Base-by-base conservation (phyloP, 495 filamentous ascomycete species). In the Aspergillus indologenus region DNA sequence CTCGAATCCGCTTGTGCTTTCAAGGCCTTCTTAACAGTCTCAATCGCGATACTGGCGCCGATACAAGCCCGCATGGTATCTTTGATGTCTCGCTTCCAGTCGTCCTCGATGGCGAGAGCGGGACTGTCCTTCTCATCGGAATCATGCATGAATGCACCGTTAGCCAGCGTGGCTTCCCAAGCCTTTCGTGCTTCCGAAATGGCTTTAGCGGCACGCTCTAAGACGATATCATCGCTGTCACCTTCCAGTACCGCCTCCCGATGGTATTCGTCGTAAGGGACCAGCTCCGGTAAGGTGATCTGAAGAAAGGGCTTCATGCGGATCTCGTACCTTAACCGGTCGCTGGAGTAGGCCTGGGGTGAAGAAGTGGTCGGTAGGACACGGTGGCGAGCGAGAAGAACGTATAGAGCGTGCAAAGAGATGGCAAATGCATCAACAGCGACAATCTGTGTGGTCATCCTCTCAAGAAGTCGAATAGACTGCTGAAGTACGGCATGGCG, bases 241-340 rank as follows among this genome's bases (percentile, higher is more conserved):
- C 71, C 76, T 47, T 76, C 71, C 4, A 80, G 68, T 1, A 73
- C 68, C 17, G 74, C 68, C 26, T 76, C 73, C 1, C 65, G 67
- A 17, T 65, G 60, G 63, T 89, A 90, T 21, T 85, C 81, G 5
- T 85, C 81, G 56, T 80, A 91, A 0, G 85, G 75, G 0, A 88
- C 83, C n/a, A 92, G 73, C 59, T 87, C 83, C 0, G 91, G 90
- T 9, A 91, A 71, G 20, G 80, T 78, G 44, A 97, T 83, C 5
- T 74, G 65, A 7, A 86, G 74, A 59, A 96, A 97, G 0, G 91
- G 91, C 65, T 90, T 93, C 91, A 96, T 94, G 40, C 94, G 88
- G 3, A 96, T 73, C 61, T 94, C 86, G 71, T 96, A 96, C 6
- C 92, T 85, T 23, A 93, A 73, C 31, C 69, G 69, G 58, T 91